Base-by-base conservation (phyloP, 164 flowering plant species). In the Taxillus chinensis region DNA sequence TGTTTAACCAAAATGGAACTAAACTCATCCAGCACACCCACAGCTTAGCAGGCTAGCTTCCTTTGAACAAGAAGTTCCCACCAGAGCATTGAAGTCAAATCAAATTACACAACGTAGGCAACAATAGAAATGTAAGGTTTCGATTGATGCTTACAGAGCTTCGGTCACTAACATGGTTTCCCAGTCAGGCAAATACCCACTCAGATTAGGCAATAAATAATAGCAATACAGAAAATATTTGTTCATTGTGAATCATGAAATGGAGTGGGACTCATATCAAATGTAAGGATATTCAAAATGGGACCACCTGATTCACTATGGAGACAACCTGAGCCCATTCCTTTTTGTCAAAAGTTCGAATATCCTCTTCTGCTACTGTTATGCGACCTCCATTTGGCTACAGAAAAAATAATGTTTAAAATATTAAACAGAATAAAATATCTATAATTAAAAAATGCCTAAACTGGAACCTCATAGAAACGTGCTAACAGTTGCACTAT, bases 241-340 rank as follows among this genome's bases (percentile, higher is more conserved):
- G 27, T 27, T 27, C 27, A 27, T 27, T 27, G 27, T 27, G 27
- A 27, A 27, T 27, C 27, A 27, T 27, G 27, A 0, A 27, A 2
- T 27, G 27, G 27, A 0, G 27, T 27, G 27, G 27, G 27, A 27
- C 39, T 38, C 16, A 57, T 8, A 62, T 60, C 59, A 54, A 39
- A 55, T 45, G 49, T 41, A n/a, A 12, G 45, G 39, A 62, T 11
- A 57, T 56, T n/a, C 37, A 40, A 43, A 48, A 56, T 62, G n/a
- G 11, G 75, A 87, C 96, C 75, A 87, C 96, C 75, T 92, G 98
- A 74, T 90, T 93, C 62, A 93, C 98, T 46, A 93, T 78, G 52
- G 98, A 88, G 66, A 93, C 86, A 71, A 69, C 84, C 40, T 78
- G 86, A 41, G 97, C 96, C 98, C 98, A 93, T 77, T 93, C 97